Base-by-base conservation (phyloP, 345 rosid genomes). In the Populus nigra region DNA sequence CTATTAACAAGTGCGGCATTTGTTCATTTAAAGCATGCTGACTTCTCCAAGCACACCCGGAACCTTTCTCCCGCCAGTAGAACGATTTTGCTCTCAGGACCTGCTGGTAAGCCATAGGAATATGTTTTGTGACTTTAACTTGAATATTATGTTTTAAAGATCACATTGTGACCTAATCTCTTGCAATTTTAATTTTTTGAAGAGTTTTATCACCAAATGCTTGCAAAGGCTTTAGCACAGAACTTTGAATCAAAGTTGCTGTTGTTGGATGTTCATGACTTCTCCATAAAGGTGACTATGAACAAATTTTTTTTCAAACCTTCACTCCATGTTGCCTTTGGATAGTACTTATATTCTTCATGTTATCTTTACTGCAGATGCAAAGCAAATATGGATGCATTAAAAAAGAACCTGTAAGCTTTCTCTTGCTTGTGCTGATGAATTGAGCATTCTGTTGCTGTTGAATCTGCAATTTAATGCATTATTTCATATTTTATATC, bases 51-150 rank as follows among this genome's bases (percentile, higher is more conserved):
- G 88, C 95, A 94, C 83, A 94, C 91, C 5, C 80, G 99, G 73
- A 94, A 96, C 70, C 98, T 96, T 80, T 87, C 97, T 39, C 97
- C 99, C 73, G 98, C 94, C 15, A 92, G 99, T 76, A 88, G 87
- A 83, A 83, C 91, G 70, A 91, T 96, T 87, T 82, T 96, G 88
- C 97, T 96, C 29, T 91, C 98, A 0, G 98, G 98, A 73, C 91
- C 97, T 78, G 87, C 98, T 16, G 98, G 99, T 96, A 91, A 68
- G 84, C 49, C 33, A 80, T 47, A 77, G 11, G 27, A 49, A 68
- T 43, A 43, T 77, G 55, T 43, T 65, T 16, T 39, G 13, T 78
- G 31, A 27, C 59, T 76, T 43, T 53, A 47, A 16, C 12, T 70
- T 53, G 55, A 61, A 67, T 23, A 0, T 68, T 6, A 66, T 57